Percentiles rank a stretch among this genome's conserved stretches.
Conservation (phyloP, 768 basidiomycete species). For the Lactarius sanguifluus region DNA sequence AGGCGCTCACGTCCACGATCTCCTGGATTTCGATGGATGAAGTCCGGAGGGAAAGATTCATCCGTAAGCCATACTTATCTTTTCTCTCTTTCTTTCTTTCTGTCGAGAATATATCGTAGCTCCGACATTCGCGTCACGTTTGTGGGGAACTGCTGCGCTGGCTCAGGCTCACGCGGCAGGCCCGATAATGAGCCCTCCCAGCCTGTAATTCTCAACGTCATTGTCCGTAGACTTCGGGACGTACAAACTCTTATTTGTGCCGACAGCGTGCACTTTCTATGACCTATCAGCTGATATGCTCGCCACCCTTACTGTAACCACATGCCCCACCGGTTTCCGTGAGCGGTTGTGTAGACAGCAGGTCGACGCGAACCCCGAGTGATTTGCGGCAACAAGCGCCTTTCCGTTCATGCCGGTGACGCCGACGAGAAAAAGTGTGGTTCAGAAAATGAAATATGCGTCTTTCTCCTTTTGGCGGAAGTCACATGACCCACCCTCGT, state of each 20-base stretch:
- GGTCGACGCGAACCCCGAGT: neutral
- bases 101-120: conserved; percentile 18
- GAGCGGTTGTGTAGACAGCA: neutral
- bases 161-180: conserved; percentile 20
- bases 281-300: neutral
- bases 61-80: conserved; percentile 25
- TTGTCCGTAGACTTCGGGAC: conserved; percentile 29
- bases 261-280: neutral
- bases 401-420: conserved; percentile 21
- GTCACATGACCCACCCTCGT: conserved; percentile 10
- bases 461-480: conserved; percentile 25
- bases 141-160: conserved; percentile 17
- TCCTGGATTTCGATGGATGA: conserved; percentile 20
- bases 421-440: conserved; percentile 6
- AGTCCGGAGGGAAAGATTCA: conserved; percentile 26
- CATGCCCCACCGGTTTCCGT: neutral
- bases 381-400: conserved; percentile 2
- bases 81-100: conserved; percentile 9
- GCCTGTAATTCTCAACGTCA: conserved; percentile 25
- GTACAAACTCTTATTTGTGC: conserved; percentile 11
- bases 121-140: conserved; percentile 27
- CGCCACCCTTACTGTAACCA: conserved; percentile 1
- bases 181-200: conserved; percentile 22
- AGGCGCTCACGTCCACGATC: conserved; percentile 21
- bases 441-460: conserved; percentile 12